phyloP scores from a whole-genome alignment of 208 protist genomes.

The Trypanosoma cruzi region DNA sequence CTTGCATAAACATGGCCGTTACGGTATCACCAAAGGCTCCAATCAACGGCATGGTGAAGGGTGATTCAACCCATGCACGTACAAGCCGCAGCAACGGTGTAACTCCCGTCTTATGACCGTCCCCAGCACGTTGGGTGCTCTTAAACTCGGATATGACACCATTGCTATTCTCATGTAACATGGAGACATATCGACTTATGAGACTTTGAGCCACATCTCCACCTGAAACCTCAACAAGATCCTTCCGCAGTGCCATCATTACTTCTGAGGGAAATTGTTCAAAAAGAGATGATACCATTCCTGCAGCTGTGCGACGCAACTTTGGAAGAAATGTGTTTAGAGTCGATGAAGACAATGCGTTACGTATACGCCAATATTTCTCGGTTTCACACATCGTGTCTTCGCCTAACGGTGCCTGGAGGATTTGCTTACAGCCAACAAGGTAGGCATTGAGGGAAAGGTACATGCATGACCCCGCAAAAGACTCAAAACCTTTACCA shows the following conservation, averaged over 20 bases:
- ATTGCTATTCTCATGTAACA: slow-evolving; percentile 45
- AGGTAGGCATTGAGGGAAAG: slow-evolving; percentile 76
- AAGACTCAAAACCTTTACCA: slow-evolving; percentile 64
- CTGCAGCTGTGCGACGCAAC: slow-evolving; percentile 51
- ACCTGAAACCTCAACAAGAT: slow-evolving; percentile 7
- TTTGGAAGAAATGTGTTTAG: slow-evolving; percentile 51
- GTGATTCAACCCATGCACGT: slow-evolving; percentile 58
- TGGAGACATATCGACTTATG: slow-evolving; percentile 40
- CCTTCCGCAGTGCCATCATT: slow-evolving; percentile 43
- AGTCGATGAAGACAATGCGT: slow-evolving; percentile 34
- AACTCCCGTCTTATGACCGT: slow-evolving; percentile 32
- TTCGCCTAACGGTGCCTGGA: slow-evolving; percentile 36
- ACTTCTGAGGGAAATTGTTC: slow-evolving; percentile 83
- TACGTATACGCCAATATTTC: slow-evolving; percentile 24
- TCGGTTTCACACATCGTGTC: slow-evolving; percentile 16
- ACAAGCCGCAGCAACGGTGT: slow-evolving; percentile 77
- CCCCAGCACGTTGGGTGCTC: background rate
- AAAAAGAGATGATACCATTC: slow-evolving; percentile 61
- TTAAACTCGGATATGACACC: slow-evolving; percentile 23
- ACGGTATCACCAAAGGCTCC: slow-evolving; percentile 54
- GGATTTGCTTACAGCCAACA: slow-evolving; percentile 64
- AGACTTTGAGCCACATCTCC: slow-evolving; percentile 14
- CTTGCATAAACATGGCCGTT: slow-evolving; percentile 57
- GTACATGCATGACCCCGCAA: slow-evolving; percentile 61
- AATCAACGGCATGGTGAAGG: slow-evolving; percentile 55